phyloP scores from a whole-genome alignment of 805 yeast genomes.

The Priceomyces haplophilus region DNA sequence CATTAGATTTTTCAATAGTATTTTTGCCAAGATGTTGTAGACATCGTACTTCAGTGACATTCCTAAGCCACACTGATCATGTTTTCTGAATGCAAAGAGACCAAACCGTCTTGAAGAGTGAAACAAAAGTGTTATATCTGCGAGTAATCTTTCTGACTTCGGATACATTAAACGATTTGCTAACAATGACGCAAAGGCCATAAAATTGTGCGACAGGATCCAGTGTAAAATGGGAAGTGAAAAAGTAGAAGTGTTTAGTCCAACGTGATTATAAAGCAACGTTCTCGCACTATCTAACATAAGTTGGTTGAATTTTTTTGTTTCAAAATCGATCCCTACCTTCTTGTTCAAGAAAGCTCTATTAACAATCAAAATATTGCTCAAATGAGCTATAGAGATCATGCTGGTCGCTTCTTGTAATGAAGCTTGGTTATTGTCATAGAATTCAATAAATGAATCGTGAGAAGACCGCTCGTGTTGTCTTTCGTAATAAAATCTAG shows the following conservation, averaged over 20 bases:
- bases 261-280: constrained; percentile 17
- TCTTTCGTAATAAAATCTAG: constrained; percentile 14
- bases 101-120: constrained; percentile 15
- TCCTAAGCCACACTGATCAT: not conserved
- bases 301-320: constrained; percentile 14
- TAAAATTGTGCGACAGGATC: constrained; percentile 19
- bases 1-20: constrained; percentile 22
- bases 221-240: constrained; percentile 18
- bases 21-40: constrained; percentile 8
- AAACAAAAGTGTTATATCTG: constrained; percentile 23
- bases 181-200: constrained; percentile 23
- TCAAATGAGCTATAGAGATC: constrained; percentile 23
- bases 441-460: not conserved
- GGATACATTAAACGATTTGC: constrained; percentile 21
- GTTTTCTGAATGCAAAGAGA: constrained; percentile 1
- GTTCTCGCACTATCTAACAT: constrained; percentile 29
- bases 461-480: not conserved
- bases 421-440: not conserved
- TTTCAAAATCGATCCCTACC: constrained; percentile 13
- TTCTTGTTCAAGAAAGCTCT: constrained; percentile 23
- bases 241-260: constrained; percentile 9
- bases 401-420: constrained; percentile 6
- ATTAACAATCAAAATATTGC: constrained; percentile 26
- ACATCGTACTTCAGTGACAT: not conserved
- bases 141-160: constrained; percentile 10